These are phyloP conservation scores for Elasticomyces elasticus DNA, from an alignment of 495 filamentous ascomycete genomes.

Conservation along the genomic window DNA sequence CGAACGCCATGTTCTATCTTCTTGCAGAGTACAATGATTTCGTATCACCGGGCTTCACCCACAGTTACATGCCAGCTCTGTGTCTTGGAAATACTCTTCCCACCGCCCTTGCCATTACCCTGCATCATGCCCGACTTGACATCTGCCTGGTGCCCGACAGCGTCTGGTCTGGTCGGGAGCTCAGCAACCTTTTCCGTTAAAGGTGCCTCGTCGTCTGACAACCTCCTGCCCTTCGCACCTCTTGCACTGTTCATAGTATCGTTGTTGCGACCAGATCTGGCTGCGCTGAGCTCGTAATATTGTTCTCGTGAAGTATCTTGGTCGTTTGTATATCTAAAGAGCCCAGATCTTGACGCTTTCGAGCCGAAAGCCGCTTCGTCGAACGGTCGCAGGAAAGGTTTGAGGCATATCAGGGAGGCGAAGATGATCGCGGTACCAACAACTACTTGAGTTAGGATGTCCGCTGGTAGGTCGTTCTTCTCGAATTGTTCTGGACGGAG, in stretches of 20 bases:
- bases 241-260: background rate
- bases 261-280: background rate
- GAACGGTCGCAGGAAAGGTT: background rate
- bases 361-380: background rate
- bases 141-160: background rate
- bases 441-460: background rate
- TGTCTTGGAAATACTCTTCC: background rate
- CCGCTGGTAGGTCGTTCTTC: background rate
- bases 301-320: background rate
- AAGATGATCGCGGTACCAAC: background rate
- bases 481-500: background rate
- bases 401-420: background rate
- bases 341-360: background rate
- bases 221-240: background rate
- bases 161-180: background rate
- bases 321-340: background rate
- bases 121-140: background rate
- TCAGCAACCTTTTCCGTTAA: background rate
- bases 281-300: background rate
- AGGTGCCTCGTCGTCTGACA: background rate
- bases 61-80: background rate
- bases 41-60: background rate
- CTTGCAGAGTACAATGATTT: too few relatives aligned
- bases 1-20: too few relatives aligned
- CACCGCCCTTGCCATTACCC: background rate